Base-by-base conservation (phyloP, 1,284 basidiomycete genomes). In the Sporisorium graminicola region DNA sequence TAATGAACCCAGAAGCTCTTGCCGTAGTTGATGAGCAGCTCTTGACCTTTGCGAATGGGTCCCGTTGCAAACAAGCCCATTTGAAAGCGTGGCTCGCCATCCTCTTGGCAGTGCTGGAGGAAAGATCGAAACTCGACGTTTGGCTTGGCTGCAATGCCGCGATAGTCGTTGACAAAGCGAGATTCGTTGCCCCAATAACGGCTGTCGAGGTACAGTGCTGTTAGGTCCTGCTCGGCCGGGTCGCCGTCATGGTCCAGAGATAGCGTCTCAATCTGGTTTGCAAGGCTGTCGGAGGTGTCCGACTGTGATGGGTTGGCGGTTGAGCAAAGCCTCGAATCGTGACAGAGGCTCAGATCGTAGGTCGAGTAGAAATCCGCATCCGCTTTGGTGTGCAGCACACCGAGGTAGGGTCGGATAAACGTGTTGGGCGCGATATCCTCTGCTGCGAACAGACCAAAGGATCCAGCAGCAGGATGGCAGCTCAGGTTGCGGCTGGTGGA, bases 11-110 rank as follows among this genome's bases (percentile, higher is more conserved):
- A 95, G 90, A 92, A 96, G n/a, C 90, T 89, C 82, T 95, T 95
- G n/a, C 94, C 94, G 83, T 97, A 97, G 24, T 91, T 93, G 35
- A 96, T 92, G 33, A 95, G 85, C 46, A 98, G 89, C 86, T 97
- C 95, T 16, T 94, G 90, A 2, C 93, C 93, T 83, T 92, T 94
- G 73, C 88, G 89, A 58, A 97, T 90, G 12, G 87, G 87, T 40
- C 89, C 88, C 49, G 86, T 89, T 0, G 77, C 46, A 37, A 63
- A 77, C 14, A 83, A 26, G 5, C 68, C 78, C 61, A 82, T 69
- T 58, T 76, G 51, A 40, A 65, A 64, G n/a, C 40, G 16, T 22
- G 43, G 22, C 3, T 26, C 14, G 4, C 33, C 43, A 24, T 16
- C 37, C 1, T 40, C 52, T 16, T 50, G 18, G 14, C 20, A 18